Evolutionary conservation across 257 asterid species (phyloP).

Genomic region (Solanum megistacrolobum): DNA sequence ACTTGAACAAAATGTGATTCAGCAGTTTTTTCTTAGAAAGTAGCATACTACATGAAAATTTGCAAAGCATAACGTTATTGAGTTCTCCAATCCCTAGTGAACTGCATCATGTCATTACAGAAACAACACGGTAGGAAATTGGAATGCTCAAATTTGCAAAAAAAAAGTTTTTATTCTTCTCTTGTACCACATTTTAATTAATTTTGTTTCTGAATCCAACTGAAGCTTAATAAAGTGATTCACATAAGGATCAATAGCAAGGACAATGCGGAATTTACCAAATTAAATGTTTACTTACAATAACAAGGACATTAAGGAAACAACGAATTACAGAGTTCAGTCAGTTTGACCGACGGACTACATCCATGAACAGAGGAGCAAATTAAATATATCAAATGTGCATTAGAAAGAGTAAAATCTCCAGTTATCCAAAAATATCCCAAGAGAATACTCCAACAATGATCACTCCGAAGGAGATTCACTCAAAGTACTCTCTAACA

Average conservation of each 20-base stretch:
- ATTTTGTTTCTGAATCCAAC: neutral
- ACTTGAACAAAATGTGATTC: neutral
- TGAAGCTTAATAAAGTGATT: neutral
- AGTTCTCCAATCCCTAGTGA: neutral
- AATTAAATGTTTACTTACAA: neutral
- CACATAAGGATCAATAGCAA: neutral
- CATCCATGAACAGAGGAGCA: neutral
- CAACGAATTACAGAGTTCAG: neutral
- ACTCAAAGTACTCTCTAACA: neutral
- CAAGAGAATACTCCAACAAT: neutral
- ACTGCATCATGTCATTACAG: neutral
- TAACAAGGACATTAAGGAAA: neutral
- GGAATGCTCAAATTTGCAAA: neutral
- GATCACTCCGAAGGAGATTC: neutral
- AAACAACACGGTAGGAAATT: neutral
- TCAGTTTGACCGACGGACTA: neutral
- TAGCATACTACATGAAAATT: neutral
- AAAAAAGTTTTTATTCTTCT: neutral
- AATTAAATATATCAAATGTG: neutral
- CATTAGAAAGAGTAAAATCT: neutral
- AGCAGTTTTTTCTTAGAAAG: neutral
- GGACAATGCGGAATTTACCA: neutral
- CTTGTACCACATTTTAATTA: neutral
- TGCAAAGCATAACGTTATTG: neutral
- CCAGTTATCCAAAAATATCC: neutral